Evolutionary conservation across 345 rosid species (phyloP), one percentile per base, ranked within the genome.

Genomic region (Noccaea caerulescens): DNA sequence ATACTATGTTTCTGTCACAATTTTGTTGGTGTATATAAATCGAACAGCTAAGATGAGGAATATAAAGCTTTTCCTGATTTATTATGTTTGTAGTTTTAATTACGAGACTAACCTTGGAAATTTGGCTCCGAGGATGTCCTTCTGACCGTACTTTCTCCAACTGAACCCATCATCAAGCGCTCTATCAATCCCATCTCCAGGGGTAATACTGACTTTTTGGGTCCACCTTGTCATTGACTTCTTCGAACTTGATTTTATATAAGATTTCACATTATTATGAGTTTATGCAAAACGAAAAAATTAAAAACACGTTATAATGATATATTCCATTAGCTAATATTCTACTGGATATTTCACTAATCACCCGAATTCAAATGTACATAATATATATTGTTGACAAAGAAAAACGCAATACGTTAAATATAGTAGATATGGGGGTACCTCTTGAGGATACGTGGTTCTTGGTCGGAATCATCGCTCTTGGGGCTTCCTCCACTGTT

Each of bases 91-190:
- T 27, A 53, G n/a, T 13, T 27, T 39, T 11, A 46, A 5, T 73
- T 4, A 77, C 51, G 55, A 71, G 54, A 58, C 54, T 50, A 57
- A 86, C 98, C 98, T 84, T 20, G 97, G 98, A 54, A 83, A 72
- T 69, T 65, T 86, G 60, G 96, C 88, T 50, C 96, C 91, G 25
- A 85, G 92, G 49, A 91, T 93, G 56, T 84, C 87, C 72, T 93
- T 93, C 68, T 93, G 98, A 7, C 94, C 98, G 66, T 93, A 91
- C 76, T 93, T 93, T 80, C 97, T 91, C 98, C 98, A 91, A 45
- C 84, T 81, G 49, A 84, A 87, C n/a, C 98, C 98, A 77, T 93
- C 96, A 36, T 86, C 94, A 36, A 91, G 94, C 5, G 84, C 70
- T 62, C 79, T 85, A 50, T 86, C 91, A 51, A 82, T 57, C 38